These are phyloP conservation scores for Xylaria polymorpha DNA, from an alignment of 2,329 filamentous ascomycete species.

Conservation along the genomic window DNA sequence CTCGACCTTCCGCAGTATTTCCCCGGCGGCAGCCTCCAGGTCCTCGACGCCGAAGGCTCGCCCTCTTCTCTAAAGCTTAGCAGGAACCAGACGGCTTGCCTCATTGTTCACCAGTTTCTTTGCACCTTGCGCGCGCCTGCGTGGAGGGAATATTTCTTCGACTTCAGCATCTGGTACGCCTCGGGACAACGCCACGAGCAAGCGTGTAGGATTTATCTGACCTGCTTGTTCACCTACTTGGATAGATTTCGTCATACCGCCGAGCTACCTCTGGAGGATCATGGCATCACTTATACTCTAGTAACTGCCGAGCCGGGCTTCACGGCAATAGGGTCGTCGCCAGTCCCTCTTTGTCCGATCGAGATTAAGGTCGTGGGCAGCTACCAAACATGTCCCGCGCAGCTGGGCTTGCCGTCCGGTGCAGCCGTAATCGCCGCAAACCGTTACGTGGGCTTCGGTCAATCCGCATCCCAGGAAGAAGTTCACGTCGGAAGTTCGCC, in stretches of 20 bases:
- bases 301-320: constrained; percentile 7
- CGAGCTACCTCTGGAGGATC: not conserved
- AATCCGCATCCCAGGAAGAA: constrained; percentile 31
- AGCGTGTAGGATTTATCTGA: constrained; percentile 26
- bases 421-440: constrained; percentile 22
- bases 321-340: not conserved
- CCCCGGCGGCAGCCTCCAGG: constrained; percentile 13
- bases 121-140: constrained; percentile 13
- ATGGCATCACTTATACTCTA: constrained; percentile 13
- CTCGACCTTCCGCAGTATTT: constrained; percentile 28
- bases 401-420: constrained; percentile 19
- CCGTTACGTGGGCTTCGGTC: constrained; percentile 24
- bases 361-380: constrained; percentile 7
- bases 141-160: constrained; percentile 26
- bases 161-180: constrained; percentile 30
- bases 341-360: constrained; percentile 15
- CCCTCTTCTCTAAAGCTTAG: constrained; percentile 16
- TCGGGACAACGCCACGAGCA: constrained; percentile 22
- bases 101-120: constrained; percentile 25
- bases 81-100: constrained; percentile 17
- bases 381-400: constrained; percentile 17
- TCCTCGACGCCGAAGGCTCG: constrained; percentile 1
- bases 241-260: not conserved
- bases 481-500: constrained; percentile 26
- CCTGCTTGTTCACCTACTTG: constrained; percentile 19